Conservation (phyloP, 306 rosid species). For the Cicer arietinum region DNA sequence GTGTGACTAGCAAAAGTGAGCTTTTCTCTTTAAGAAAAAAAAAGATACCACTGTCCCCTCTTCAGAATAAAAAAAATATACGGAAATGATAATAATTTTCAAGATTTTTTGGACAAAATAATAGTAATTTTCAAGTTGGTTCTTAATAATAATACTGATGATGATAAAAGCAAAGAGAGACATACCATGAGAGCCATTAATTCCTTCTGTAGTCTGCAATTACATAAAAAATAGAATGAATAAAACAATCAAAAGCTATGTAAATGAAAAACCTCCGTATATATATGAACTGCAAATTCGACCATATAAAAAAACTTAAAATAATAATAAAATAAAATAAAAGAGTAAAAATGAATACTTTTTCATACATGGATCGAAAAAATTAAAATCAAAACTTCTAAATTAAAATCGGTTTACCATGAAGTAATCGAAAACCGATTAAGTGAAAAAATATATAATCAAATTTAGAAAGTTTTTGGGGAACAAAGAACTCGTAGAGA, state of each 20-base stretch:
- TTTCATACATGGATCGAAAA: conserved; percentile 1
- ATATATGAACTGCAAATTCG: conserved; percentile 30
- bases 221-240: conserved; percentile 19
- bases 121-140: background rate
- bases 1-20: too few relatives aligned
- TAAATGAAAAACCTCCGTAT: background rate
- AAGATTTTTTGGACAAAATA: too few relatives aligned
- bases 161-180: conserved; percentile 12
- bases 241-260: conserved; percentile 41
- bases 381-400: conserved; percentile 4
- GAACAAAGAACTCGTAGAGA: conserved; percentile 17
- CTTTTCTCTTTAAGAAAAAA: too few relatives aligned
- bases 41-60: background rate
- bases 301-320: background rate
- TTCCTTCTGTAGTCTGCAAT: conserved; percentile 92
- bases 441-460: background rate
- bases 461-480: background rate
- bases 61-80: background rate
- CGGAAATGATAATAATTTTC: conserved; percentile 25
- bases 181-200: conserved; percentile 97
- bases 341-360: background rate
- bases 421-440: background rate
- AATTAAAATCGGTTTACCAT: conserved; percentile 1
- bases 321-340: background rate
- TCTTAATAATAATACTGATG: background rate